These are phyloP conservation scores for Colletotrichum musae DNA, from an alignment of 2,329 filamentous ascomycete species.

Conservation along the genomic window DNA sequence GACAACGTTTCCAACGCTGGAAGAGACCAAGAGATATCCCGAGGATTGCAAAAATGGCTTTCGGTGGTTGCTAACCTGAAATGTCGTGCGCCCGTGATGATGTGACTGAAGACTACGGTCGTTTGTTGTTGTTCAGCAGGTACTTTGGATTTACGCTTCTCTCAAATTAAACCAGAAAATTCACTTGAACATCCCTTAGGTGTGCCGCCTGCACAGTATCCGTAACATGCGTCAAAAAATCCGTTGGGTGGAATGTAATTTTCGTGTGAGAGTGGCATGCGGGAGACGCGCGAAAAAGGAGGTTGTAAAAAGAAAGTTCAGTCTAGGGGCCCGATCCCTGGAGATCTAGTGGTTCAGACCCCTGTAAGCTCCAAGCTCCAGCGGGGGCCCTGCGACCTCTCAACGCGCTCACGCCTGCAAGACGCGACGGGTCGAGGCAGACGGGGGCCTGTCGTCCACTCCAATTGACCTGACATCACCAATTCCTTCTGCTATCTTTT, in stretches of 20 bases:
- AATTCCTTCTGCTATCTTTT: not conserved
- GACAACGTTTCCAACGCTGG: conserved; percentile 45
- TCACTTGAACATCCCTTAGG: too few relatives aligned
- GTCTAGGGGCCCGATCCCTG: conserved; percentile 24
- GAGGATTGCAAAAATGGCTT: conserved; percentile 44
- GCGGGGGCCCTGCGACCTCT: conserved; percentile 32
- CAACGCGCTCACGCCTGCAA: conserved; percentile 34
- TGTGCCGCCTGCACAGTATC: too few relatives aligned
- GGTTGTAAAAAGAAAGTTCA: conserved; percentile 40
- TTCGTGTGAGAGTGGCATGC: conserved; percentile 4
- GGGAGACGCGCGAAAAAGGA: conserved; percentile 17
- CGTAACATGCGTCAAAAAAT: too few relatives aligned
- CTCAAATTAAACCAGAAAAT: too few relatives aligned
- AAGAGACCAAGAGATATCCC: conserved; percentile 43
- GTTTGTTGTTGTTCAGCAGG: too few relatives aligned
- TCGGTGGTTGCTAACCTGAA: conserved; percentile 43
- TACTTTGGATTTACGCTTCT: too few relatives aligned
- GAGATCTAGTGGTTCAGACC: conserved; percentile 16
- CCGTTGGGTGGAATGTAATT: not conserved
- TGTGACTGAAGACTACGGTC: too few relatives aligned
- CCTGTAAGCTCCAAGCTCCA: conserved; percentile 13
- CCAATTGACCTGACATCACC: conserved; percentile 37
- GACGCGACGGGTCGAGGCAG: conserved; percentile 34
- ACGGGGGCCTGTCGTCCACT: conserved; percentile 7
- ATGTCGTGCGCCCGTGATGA: too few relatives aligned